Base-by-base conservation (phyloP, 768 basidiomycete genomes). In the Lyophyllum decastes region DNA sequence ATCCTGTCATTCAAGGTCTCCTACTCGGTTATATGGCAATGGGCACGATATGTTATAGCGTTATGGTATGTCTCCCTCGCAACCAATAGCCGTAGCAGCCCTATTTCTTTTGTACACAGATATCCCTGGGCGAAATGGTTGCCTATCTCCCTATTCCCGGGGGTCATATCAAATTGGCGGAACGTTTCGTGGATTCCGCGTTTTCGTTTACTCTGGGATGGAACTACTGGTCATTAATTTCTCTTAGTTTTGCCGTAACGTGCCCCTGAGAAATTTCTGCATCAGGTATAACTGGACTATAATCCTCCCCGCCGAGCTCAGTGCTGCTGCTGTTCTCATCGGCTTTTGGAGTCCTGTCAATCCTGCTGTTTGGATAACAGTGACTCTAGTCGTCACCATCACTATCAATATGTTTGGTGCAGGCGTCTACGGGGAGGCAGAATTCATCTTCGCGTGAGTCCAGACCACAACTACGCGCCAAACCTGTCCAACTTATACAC, bases 371-470 rank as follows among this genome's bases (percentile, higher is more conserved):
- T 97, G 92, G 91, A 88, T 97, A 41, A 72, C 84, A 0, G 78
- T 97, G 35, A 91, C 86, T 53, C 73, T 95, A 65, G 64, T 90
- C 38, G 86, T 96, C 25, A 87, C 90, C 41, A 69, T 95, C 43
- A 75, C 74, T 26, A 94, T 93, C 72, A 93, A 93, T 67, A 67
- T 89, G 76, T 71, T 85, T 6, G 91, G 90, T 48, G 87, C 89
- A 44, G 87, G 85, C 73, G 89, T 83, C 26, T 93, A 93, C 64
- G 90, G 91, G 34, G 92, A 94, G 71, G 85, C 85, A 7, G 94
- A 95, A 71, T 95, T 95, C 67, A 78, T 86, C 49, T 95, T 95
- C 68, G 92, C 92, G 79, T 88, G 60, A 69, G 84, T 65, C 16
- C n/a, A 4, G 16, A 78, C 14, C 14, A 9, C 17, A 19, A 2